These are phyloP conservation scores for Kwoniella europaea DNA, from an alignment of 768 basidiomycete species.

Conservation along the genomic window DNA sequence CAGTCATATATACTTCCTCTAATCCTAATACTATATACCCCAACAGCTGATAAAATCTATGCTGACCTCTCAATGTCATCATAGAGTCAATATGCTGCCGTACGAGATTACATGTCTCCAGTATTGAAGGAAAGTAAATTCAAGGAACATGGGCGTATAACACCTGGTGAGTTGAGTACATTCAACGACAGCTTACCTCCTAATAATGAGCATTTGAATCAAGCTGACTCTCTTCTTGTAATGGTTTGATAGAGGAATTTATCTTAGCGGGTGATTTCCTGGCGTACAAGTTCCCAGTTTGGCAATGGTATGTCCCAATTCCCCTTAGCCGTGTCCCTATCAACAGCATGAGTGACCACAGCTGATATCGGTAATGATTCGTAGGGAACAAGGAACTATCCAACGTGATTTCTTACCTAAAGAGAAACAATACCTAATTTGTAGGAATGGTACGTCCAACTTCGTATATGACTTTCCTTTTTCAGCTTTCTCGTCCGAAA, in stretches of 20 bases:
- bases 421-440: slow-evolving; percentile 96
- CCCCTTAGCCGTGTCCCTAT: too few species aligned
- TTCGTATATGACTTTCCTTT: not conserved
- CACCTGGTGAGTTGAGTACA: slow-evolving; percentile 69
- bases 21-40: not conserved
- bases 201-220: not conserved
- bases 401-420: slow-evolving; percentile 87
- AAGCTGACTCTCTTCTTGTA: slow-evolving; percentile 16
- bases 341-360: not conserved
- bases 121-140: slow-evolving; percentile 98
- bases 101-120: slow-evolving; percentile 60
- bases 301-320: slow-evolving; percentile 77
- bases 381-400: slow-evolving; percentile 87
- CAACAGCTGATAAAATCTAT: not conserved
- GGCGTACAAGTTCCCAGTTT: slow-evolving; percentile 96
- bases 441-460: slow-evolving; percentile 67
- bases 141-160: slow-evolving; percentile 96
- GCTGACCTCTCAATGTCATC: not conserved
- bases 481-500: too few species aligned
- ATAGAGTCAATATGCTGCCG: slow-evolving; percentile 15
- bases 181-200: not conserved
- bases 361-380: slow-evolving; percentile 23
- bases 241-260: slow-evolving; percentile 76
- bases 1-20: not conserved
- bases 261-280: slow-evolving; percentile 97